These are phyloP conservation scores for Auricularia auricula-judae DNA, from an alignment of 768 basidiomycete species.

Conservation along the genomic window DNA sequence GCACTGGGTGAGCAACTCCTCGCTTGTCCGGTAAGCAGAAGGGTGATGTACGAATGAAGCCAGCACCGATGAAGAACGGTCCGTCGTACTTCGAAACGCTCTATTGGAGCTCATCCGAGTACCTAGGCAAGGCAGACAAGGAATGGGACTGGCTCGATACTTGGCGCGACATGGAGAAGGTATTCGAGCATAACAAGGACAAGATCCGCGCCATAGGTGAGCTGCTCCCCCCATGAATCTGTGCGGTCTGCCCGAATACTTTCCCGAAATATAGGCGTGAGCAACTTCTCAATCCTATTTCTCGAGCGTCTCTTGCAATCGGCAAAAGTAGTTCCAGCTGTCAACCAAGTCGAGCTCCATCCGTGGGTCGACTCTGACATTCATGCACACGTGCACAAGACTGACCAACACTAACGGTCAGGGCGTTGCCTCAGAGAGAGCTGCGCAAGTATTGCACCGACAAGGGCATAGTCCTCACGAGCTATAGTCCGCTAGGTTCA, in stretches of 20 bases:
- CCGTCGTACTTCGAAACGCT: not conserved
- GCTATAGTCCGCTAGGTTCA: constrained; percentile 38
- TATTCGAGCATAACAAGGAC: constrained; percentile 44
- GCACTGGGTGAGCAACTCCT: constrained; percentile 69
- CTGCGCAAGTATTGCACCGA: constrained; percentile 34
- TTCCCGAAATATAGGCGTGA: constrained; percentile 10
- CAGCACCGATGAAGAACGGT: constrained; percentile 1
- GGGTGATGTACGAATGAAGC: not conserved
- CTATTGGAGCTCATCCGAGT: not conserved
- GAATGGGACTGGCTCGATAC: constrained; percentile 66
- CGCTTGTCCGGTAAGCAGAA: constrained; percentile 1
- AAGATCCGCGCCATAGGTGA: constrained; percentile 69
- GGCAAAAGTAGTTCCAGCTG: constrained; percentile 33
- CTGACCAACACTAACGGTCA: constrained; percentile 25
- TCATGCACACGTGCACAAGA: constrained; percentile 12
- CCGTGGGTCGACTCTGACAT: constrained; percentile 13
- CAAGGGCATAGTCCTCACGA: constrained; percentile 39
- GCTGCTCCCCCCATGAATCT: not conserved
- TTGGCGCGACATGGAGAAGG: constrained; percentile 66
- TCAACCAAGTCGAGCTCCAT: constrained; percentile 35
- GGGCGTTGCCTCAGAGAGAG: constrained; percentile 31
- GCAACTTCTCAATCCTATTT: constrained; percentile 15
- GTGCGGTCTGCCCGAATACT: too few relatives aligned
- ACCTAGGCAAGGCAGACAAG: constrained; percentile 29
- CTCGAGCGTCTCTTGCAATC: constrained; percentile 22